A percentile compares a stretch with the other conserved stretches of the same genome.
Evolutionary conservation across 225 moss, liverwort and hornwort genomes (phyloP).

Genomic region (Pleurozium schreberi): DNA sequence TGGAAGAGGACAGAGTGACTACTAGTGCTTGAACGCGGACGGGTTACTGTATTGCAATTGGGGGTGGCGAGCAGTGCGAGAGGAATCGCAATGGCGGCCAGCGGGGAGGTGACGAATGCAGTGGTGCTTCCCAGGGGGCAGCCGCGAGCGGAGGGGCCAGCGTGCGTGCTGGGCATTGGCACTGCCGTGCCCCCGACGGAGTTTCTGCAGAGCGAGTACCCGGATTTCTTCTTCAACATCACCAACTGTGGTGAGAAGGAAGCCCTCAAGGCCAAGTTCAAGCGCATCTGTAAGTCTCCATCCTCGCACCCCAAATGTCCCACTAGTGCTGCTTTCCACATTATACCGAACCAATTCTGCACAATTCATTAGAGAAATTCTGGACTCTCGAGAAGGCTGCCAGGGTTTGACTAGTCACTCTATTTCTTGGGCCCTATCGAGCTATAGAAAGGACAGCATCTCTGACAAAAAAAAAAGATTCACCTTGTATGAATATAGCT

Average conservation of each 20-base stretch:
- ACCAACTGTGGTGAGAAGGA: slow-evolving; percentile 13
- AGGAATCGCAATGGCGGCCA: neutral
- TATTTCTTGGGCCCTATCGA: too few relatives aligned
- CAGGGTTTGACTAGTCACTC: too few relatives aligned
- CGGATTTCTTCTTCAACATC: neutral
- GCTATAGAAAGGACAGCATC: too few relatives aligned
- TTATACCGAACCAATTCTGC: neutral
- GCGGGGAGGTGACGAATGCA: neutral
- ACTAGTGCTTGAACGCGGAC: neutral
- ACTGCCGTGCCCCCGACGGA: slow-evolving; percentile 17
- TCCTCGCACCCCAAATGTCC: neutral
- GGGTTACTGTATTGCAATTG: neutral
- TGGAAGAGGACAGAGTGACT: neutral
- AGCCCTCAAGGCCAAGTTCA: slow-evolving; percentile 21
- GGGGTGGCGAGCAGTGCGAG: neutral
- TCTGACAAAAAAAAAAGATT: too few relatives aligned
- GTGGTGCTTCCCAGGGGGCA: neutral
- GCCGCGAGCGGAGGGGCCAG: slow-evolving; percentile 16
- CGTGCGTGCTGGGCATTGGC: slow-evolving; percentile 18
- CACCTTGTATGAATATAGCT: too few relatives aligned
- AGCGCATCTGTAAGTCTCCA: slow-evolving; percentile 25
- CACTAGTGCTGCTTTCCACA: neutral
- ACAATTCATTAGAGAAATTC: too few relatives aligned
- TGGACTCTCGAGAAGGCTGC: too few relatives aligned
- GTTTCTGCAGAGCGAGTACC: slow-evolving; percentile 7